These are phyloP conservation scores for Hibiscus tridactylites DNA, from an alignment of 345 rosid genomes.

Conservation along the genomic window DNA sequence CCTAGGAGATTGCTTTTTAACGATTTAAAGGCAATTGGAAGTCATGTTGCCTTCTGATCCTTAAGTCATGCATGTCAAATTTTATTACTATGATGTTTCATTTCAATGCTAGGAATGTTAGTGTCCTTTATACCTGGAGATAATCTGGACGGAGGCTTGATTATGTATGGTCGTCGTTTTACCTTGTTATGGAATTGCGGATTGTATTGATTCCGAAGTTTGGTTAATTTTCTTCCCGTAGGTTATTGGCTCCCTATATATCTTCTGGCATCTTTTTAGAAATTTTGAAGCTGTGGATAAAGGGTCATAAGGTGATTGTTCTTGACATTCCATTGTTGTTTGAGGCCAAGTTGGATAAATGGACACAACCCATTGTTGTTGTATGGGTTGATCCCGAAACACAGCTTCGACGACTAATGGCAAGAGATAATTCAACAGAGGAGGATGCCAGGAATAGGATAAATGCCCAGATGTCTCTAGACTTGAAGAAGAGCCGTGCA, in stretches of 20 bases:
- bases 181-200: neutral
- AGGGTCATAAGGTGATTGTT: slow-evolving; percentile 56
- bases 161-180: neutral
- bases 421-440: slow-evolving; percentile 23
- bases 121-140: too few relatives aligned
- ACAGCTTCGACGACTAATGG: slow-evolving; percentile 62
- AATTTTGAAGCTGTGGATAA: slow-evolving; percentile 62
- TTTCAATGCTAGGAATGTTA: neutral
- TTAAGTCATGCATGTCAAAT: neutral
- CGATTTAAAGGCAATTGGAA: neutral
- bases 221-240: slow-evolving; percentile 18
- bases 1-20: neutral
- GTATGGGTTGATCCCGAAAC: slow-evolving; percentile 69
- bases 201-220: neutral
- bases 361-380: slow-evolving; percentile 70
- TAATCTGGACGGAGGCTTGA: neutral
- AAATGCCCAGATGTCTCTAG: slow-evolving; percentile 72
- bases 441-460: slow-evolving; percentile 76
- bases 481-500: slow-evolving; percentile 54
- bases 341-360: slow-evolving; percentile 72
- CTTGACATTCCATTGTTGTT: slow-evolving; percentile 77
- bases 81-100: neutral
- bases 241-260: slow-evolving; percentile 72
- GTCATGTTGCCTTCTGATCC: neutral
- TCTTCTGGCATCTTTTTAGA: slow-evolving; percentile 59